These are phyloP conservation scores for Didymella lethalis DNA, from an alignment of 2,329 filamentous ascomycete species.

Conservation along the genomic window DNA sequence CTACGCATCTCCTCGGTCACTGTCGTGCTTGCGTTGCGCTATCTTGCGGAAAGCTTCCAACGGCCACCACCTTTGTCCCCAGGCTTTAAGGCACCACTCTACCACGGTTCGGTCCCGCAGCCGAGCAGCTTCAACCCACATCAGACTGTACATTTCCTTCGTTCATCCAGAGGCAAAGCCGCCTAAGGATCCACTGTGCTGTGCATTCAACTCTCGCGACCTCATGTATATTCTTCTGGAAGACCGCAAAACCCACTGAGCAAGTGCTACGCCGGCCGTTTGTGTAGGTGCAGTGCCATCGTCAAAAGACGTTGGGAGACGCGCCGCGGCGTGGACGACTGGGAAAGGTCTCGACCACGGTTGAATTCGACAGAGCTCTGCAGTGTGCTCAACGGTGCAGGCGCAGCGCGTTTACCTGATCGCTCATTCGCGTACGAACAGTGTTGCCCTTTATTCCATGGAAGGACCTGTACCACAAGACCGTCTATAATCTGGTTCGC, in stretches of 20 bases:
- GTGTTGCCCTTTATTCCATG: slow-evolving; percentile 7
- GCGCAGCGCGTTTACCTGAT: slow-evolving; percentile 13
- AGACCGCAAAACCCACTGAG: slow-evolving; percentile 9
- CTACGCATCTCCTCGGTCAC: slow-evolving; percentile 20
- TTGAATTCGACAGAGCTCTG: slow-evolving; percentile 10
- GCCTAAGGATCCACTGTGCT: background rate
- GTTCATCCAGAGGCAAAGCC: background rate
- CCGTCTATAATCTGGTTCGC: slow-evolving; percentile 11
- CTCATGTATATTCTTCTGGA: slow-evolving; percentile 12
- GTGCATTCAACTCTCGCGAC: background rate
- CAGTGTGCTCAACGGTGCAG: slow-evolving; percentile 11
- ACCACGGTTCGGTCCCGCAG: slow-evolving; percentile 33
- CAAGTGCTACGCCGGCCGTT: slow-evolving; percentile 9
- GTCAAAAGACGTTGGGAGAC: slow-evolving; percentile 1
- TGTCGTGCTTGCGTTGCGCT: slow-evolving; percentile 28
- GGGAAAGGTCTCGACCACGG: slow-evolving; percentile 10
- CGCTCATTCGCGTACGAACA: slow-evolving; percentile 7
- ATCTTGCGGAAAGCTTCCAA: slow-evolving; percentile 22
- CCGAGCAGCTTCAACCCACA: slow-evolving; percentile 19
- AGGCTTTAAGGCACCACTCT: slow-evolving; percentile 17
- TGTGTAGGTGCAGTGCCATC: slow-evolving; percentile 2
- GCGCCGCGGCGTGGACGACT: slow-evolving; percentile 5
- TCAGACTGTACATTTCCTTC: background rate
- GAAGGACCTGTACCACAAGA: slow-evolving; percentile 3
- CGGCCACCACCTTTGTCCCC: slow-evolving; percentile 27